A percentile compares a stretch with the other conserved stretches of the same genome.
Evolutionary conservation across 805 yeast genomes (phyloP).

Genomic region (Candida endomychidarum): DNA sequence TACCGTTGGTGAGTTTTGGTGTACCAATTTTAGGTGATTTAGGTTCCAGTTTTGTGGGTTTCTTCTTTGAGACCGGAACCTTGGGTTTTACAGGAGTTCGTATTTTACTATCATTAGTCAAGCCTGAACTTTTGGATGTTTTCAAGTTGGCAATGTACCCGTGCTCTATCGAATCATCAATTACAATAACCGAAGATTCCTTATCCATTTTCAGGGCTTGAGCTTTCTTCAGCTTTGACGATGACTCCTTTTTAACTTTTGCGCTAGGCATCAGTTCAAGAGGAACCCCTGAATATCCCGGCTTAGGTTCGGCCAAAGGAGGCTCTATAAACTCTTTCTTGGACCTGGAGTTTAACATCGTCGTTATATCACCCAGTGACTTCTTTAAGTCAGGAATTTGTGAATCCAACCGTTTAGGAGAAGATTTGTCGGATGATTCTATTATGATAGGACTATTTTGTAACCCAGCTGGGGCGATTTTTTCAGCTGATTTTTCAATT

Average conservation of each 20-base stretch:
- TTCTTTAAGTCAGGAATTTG: not conserved
- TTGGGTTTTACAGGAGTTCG: conserved; percentile 16
- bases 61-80: not conserved
- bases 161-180: conserved; percentile 9
- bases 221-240: conserved; percentile 33
- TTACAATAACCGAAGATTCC: conserved; percentile 10
- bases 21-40: conserved; percentile 10
- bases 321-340: conserved; percentile 53
- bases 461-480: conserved; percentile 5
- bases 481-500: not conserved
- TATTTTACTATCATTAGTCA: conserved; percentile 20
- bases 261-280: conserved; percentile 66
- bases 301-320: conserved; percentile 49
- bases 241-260: conserved; percentile 55
- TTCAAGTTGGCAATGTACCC: conserved; percentile 15
- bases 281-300: conserved; percentile 71
- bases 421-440: not conserved
- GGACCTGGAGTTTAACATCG: not conserved
- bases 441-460: conserved; percentile 11
- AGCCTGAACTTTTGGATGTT: conserved; percentile 15
- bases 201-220: conserved; percentile 15
- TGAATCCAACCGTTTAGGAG: too few species aligned
- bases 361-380: not conserved
- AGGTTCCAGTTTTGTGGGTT: not conserved
- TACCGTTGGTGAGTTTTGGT: too few species aligned